Base-by-base conservation (phyloP, 2,329 filamentous ascomycete genomes). In the Penicillium sp. region DNA sequence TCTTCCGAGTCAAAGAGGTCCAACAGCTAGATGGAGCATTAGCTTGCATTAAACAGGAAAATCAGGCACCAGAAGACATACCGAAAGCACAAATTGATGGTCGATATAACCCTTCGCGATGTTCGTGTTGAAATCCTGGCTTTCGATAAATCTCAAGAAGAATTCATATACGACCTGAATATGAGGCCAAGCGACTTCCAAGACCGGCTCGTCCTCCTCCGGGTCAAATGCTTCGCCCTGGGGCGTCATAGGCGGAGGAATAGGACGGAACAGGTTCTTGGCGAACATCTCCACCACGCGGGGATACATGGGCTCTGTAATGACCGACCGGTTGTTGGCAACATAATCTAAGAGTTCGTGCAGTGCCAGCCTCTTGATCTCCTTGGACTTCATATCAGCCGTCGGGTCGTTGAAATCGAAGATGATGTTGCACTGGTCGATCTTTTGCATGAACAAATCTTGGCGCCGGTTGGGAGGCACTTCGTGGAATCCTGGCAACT, bases 131-230 rank as follows among this genome's bases (percentile, higher is more conserved):
- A 99, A 99, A 76, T 99, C 94, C 75, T 97, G 94, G 76, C 94
- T 97, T 76, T 99, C 94, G 67, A 99, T 99, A 78, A 99, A 99
- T 59, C 94, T 86, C 61, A 99, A 82, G 82, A 99, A 99, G 82
- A 99, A 99, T 76, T 99, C 94, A 77, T 99, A 99, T 40, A 99
- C 94, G 55, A 99, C 94, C 78, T 99, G 94, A 59, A 99, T 99
- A 74, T 99, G 94, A 8, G 94, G 94, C 94, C 94, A 99, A 5
- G 94, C 94, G 36, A 99, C 94, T 79, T 99, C 94, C 57, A 99
- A 82, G 34, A 99, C 94, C 1, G 94, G 94, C 74, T 99, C 94
- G 67, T 99, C 94, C 79, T 99, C 94, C 76, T 99, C 94, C 0
- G 94, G 94, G 72, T 99, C 94, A 70, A 97, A 99, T 1, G 94